A percentile compares a stretch with the other conserved stretches of the same genome.
phyloP scores from a whole-genome alignment of 176 grass and related monocot species.

The Aechmea fasciata region DNA sequence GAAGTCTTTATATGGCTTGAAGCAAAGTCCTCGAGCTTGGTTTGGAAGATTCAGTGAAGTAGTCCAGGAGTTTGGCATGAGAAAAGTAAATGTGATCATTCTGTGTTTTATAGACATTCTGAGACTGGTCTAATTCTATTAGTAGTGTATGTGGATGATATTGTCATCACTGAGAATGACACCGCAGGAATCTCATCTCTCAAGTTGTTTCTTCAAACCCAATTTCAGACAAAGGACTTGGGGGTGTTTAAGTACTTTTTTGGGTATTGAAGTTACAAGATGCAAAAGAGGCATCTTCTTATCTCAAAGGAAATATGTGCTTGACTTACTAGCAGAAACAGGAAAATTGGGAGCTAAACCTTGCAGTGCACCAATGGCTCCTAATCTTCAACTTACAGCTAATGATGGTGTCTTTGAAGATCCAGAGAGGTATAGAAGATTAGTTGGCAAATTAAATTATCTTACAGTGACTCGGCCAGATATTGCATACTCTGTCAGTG shows the following conservation, averaged over 20 bases:
- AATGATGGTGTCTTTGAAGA: neutral
- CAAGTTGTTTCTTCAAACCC: neutral
- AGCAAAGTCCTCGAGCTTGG: neutral
- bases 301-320: neutral
- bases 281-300: neutral
- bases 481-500: neutral
- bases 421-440: neutral
- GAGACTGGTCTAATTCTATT: neutral
- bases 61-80: neutral
- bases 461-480: neutral
- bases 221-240: neutral
- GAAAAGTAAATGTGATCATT: neutral
- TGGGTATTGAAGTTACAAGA: neutral
- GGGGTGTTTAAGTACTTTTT: neutral
- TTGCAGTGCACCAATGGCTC: neutral
- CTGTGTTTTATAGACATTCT: neutral
- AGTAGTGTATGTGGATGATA: neutral
- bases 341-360: neutral
- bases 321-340: neutral
- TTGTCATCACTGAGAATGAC: neutral
- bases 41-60: neutral
- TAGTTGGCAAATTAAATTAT: neutral
- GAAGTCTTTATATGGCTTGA: neutral
- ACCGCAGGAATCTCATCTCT: neutral
- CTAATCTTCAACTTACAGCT: neutral